Percentiles rank a stretch among this genome's conserved stretches.
These are phyloP conservation scores for Colletotrichum higginsianum DNA, from an alignment of 2,329 filamentous ascomycete genomes.

Conservation along the genomic window DNA sequence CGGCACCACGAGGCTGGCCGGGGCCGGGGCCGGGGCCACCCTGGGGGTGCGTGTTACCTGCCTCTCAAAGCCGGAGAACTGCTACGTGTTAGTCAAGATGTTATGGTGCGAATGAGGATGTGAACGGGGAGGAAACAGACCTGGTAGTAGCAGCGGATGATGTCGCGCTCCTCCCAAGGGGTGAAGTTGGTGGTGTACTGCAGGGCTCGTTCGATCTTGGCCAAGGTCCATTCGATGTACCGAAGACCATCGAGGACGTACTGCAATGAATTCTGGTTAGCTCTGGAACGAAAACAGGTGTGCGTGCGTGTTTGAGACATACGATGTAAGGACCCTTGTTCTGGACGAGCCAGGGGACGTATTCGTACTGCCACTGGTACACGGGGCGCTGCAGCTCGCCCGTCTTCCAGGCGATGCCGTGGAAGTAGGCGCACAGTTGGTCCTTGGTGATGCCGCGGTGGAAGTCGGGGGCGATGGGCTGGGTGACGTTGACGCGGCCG, in stretches of 20 bases:
- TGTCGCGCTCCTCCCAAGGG: slow-evolving; percentile 26
- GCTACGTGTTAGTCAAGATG: neutral
- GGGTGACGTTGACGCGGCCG: neutral
- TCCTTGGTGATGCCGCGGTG: slow-evolving; percentile 23
- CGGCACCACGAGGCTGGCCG: neutral
- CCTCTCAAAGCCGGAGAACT: slow-evolving; percentile 27
- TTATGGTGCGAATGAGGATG: too few relatives aligned
- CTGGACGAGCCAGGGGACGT: slow-evolving; percentile 40
- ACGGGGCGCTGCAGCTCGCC: slow-evolving; percentile 22
- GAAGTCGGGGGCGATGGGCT: neutral
- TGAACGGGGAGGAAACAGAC: neutral
- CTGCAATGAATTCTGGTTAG: neutral
- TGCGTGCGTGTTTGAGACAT: neutral
- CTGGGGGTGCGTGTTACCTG: slow-evolving; percentile 15
- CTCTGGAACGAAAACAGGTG: neutral
- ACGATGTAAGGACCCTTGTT: slow-evolving; percentile 40
- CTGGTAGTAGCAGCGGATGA: slow-evolving; percentile 27
- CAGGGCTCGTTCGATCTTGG: slow-evolving; percentile 12
- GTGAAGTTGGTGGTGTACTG: slow-evolving; percentile 23
- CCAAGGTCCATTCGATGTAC: slow-evolving; percentile 33
- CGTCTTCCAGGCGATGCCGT: slow-evolving; percentile 28
- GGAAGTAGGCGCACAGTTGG: slow-evolving; percentile 25
- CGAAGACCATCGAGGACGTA: slow-evolving; percentile 39
- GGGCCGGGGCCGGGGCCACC: neutral
- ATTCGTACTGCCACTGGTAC: slow-evolving; percentile 32